These are phyloP conservation scores for Metschnikowia cerradonensis DNA, from an alignment of 805 yeast genomes.

Conservation along the genomic window DNA sequence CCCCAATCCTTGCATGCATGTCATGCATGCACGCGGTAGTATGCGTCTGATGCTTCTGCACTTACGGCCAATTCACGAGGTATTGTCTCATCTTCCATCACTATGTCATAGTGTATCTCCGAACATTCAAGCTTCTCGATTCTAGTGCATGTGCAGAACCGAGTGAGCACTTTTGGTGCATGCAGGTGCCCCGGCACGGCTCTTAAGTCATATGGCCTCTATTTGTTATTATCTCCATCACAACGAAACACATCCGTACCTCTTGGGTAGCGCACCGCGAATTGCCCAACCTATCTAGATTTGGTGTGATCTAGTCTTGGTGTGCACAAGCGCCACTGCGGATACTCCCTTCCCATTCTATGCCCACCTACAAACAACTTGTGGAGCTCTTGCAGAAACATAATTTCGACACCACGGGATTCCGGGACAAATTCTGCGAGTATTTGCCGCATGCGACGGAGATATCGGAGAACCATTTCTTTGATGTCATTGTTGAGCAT, in stretches of 20 bases:
- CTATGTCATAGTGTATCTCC: neutral
- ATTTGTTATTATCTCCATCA: neutral
- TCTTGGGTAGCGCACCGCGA: neutral
- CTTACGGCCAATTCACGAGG: neutral
- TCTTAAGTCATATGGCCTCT: no score
- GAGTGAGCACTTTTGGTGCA: neutral
- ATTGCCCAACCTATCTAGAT: neutral
- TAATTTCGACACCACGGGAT: conserved; percentile 9
- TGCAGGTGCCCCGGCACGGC: neutral
- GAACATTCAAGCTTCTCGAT: neutral
- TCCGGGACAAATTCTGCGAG: conserved; percentile 1
- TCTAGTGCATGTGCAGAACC: neutral
- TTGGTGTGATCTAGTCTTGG: neutral
- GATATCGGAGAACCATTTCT: conserved; percentile 10
- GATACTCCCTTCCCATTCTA: neutral
- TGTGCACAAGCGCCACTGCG: conserved; percentile 1
- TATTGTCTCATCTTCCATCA: neutral
- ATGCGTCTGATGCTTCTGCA: neutral
- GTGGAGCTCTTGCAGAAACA: conserved; percentile 7
- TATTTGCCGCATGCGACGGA: neutral
- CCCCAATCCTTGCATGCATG: neutral
- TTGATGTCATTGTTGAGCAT: conserved; percentile 49
- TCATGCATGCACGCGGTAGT: neutral
- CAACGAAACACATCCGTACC: neutral
- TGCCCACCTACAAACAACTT: conserved; percentile 4